Evolutionary conservation across 257 asterid species (phyloP).

Genomic region (Plantago ovata): DNA sequence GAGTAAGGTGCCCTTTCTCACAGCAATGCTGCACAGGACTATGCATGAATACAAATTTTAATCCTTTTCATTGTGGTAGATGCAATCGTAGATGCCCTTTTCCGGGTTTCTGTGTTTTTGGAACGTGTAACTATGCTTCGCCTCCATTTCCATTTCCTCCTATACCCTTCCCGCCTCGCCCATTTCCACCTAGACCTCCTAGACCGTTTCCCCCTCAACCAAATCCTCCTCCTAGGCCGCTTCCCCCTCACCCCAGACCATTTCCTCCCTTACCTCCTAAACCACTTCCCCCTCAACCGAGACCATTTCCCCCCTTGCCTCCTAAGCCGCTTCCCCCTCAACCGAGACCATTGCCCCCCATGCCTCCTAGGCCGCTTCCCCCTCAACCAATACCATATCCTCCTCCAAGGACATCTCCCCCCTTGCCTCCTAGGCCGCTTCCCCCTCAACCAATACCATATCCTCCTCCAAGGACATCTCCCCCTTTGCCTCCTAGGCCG

Average conservation of each 20-base stretch:
- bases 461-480: no score
- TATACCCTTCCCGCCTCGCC: constrained; percentile 33
- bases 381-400: neutral
- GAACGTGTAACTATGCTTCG: constrained; percentile 60
- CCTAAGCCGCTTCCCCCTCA: constrained; percentile 18
- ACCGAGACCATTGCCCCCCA: neutral
- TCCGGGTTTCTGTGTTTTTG: constrained; percentile 39
- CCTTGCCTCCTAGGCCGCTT: no score
- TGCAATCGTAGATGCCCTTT: constrained; percentile 45
- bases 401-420: no score
- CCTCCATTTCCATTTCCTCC: constrained; percentile 45
- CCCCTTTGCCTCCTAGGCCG: no score
- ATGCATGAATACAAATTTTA: constrained; percentile 38
- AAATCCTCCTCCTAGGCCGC: neutral
- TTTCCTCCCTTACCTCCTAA: constrained; percentile 8
- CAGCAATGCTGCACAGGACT: constrained; percentile 62
- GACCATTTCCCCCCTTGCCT: constrained; percentile 11
- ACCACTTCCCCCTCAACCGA: constrained; percentile 13
- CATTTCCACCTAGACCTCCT: constrained; percentile 20
- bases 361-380: no score
- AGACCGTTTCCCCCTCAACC: neutral
- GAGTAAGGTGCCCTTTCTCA: constrained; percentile 55
- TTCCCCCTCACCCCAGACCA: constrained; percentile 1
- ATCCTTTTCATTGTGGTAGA: constrained; percentile 59
- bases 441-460: no score